Evolutionary conservation across 164 flowering plant genomes (phyloP).

Genomic region (Cinnamomum chago): DNA sequence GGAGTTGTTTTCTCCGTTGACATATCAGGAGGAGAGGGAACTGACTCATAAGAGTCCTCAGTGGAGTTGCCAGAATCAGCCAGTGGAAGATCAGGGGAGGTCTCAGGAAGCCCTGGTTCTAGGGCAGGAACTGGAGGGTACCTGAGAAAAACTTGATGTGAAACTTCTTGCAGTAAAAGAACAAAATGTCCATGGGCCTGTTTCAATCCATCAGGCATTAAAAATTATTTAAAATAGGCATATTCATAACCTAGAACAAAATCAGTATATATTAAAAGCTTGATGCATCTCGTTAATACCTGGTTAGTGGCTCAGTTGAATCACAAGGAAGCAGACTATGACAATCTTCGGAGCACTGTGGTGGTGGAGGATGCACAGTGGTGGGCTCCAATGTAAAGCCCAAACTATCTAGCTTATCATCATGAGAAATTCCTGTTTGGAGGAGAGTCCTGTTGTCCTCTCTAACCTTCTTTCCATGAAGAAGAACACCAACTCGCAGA

Average conservation of each 20-base stretch:
- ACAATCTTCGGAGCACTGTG: constrained; percentile 36
- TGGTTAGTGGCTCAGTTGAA: constrained; percentile 38
- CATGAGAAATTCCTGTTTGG: constrained; percentile 74
- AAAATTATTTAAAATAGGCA: too few species aligned
- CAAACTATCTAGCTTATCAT: constrained; percentile 54
- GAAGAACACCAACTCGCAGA: constrained; percentile 67
- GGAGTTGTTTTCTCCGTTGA: constrained; percentile 38
- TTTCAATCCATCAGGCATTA: too few species aligned
- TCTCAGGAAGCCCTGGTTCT: constrained; percentile 30
- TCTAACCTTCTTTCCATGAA: constrained; percentile 75
- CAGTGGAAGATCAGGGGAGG: constrained; percentile 24
- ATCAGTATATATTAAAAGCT: not conserved
- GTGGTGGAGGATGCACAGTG: constrained; percentile 25
- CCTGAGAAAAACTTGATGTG: constrained; percentile 31
- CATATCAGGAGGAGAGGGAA: constrained; percentile 47
- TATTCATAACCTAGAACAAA: too few species aligned
- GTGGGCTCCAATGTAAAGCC: constrained; percentile 77
- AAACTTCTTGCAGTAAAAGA: not conserved
- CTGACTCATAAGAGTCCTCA: constrained; percentile 71
- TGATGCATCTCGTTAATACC: constrained; percentile 34
- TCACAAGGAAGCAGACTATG: constrained; percentile 30
- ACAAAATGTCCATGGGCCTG: not conserved
- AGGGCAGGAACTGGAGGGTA: constrained; percentile 24
- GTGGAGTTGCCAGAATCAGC: constrained; percentile 31
- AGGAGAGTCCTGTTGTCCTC: constrained; percentile 78